Percentiles rank a stretch among this genome's conserved stretches.
These are phyloP conservation scores for Lotmaria passim DNA, from an alignment of 208 protist species.

Conservation along the genomic window DNA sequence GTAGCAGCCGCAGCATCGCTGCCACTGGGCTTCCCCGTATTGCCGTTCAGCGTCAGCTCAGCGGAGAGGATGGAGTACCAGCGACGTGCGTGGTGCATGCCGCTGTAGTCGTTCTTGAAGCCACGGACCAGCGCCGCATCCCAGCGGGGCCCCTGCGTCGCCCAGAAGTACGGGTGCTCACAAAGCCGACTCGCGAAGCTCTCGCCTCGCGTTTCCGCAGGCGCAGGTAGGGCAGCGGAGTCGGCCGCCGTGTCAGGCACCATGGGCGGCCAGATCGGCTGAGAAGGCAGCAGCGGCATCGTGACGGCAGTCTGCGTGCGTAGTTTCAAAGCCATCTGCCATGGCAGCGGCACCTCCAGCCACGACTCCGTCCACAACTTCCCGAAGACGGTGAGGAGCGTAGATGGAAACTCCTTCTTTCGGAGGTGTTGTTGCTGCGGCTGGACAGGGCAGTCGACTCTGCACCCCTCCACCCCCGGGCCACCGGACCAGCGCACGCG, in stretches of 20 bases:
- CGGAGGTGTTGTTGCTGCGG: neutral
- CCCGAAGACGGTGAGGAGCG: constrained; percentile 42
- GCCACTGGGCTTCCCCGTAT: neutral
- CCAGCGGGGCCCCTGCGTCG: constrained; percentile 70
- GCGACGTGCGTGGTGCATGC: constrained; percentile 51
- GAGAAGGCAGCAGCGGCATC: constrained; percentile 27
- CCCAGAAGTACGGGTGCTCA: constrained; percentile 65
- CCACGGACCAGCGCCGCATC: constrained; percentile 54
- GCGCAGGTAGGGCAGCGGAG: neutral
- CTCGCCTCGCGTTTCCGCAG: neutral
- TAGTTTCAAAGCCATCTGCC: constrained; percentile 39
- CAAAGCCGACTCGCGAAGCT: neutral
- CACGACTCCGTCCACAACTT: constrained; percentile 43
- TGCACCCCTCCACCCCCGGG: constrained; percentile 43
- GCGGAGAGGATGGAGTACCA: constrained; percentile 65
- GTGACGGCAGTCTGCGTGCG: constrained; percentile 49
- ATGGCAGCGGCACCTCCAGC: constrained; percentile 44
- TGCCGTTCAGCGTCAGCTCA: constrained; percentile 36
- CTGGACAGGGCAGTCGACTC: neutral
- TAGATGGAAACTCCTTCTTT: neutral
- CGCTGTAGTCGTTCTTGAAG: constrained; percentile 54
- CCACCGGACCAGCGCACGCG: constrained; percentile 36
- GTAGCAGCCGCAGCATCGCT: neutral
- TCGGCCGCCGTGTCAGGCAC: neutral
- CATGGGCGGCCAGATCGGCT: neutral